phyloP scores from a whole-genome alignment of 805 yeast genomes.

The Zygoascus flipseniorum region DNA sequence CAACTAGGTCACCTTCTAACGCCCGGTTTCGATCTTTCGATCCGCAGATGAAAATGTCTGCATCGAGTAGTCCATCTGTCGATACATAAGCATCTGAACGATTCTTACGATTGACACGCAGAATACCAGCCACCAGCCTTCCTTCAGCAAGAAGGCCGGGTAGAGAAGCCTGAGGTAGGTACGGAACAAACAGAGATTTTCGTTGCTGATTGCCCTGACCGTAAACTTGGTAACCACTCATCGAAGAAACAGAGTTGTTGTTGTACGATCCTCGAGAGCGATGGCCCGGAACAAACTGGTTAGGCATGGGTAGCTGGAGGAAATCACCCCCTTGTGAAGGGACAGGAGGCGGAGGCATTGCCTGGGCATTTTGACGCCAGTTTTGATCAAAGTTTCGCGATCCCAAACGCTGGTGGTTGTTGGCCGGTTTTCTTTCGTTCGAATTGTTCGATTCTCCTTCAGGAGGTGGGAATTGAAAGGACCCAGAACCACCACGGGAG shows the following conservation, averaged over 20 bases:
- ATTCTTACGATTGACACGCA: conserved; percentile 92
- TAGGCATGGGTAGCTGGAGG: conserved; percentile 7
- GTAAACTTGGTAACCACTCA: conserved; percentile 21
- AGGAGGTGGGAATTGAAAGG: conserved; percentile 60
- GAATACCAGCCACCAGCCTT: conserved; percentile 80
- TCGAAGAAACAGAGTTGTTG: conserved; percentile 42
- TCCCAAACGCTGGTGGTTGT: conserved; percentile 39
- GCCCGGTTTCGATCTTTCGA: conserved; percentile 98
- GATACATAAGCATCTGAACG: conserved; percentile 98
- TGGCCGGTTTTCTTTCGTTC: conserved; percentile 13
- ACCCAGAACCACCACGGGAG: conserved; percentile 17
- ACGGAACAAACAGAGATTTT: conserved; percentile 84
- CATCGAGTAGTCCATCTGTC: conserved; percentile 90
- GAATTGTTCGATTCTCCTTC: conserved; percentile 13
- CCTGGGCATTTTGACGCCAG: conserved; percentile 17
- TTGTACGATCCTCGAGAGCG: conserved; percentile 59
- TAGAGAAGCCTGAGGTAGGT: conserved; percentile 84
- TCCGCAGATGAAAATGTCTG: conserved; percentile 96
- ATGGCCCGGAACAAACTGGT: conserved; percentile 65
- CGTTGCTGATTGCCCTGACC: conserved; percentile 29
- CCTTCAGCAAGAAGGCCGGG: conserved; percentile 89
- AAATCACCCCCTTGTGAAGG: neutral
- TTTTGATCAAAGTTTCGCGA: conserved; percentile 23
- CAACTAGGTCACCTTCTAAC: conserved; percentile 91
- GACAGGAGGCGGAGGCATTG: conserved; percentile 4